Base-by-base conservation (phyloP, 805 yeast genomes). In the Pichia californica region DNA sequence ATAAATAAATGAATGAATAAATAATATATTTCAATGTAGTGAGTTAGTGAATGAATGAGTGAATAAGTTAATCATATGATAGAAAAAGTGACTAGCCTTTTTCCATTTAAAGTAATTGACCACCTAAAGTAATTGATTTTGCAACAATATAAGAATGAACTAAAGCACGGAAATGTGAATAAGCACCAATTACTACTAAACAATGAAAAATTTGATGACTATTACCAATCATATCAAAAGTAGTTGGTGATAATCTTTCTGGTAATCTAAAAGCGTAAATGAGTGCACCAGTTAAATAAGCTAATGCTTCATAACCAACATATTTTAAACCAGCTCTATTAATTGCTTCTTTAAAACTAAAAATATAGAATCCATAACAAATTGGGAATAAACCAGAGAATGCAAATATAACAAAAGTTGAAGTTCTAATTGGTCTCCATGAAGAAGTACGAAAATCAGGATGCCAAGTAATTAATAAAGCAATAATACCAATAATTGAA, bases 151-250 rank as follows among this genome's bases (percentile, higher is more conserved):
- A 83, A 23, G 86, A 70, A 8, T 68, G 69, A 4, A 76, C 56
- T 29, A 88, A 64, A 0, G 82, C 94, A 43, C 54, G 67, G 61
- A 83, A 76, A 63, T 88, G 96, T 45, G 82, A 82, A 43, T 65
- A 67, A 0, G 95, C 84, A 13, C 94, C 95, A 11, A 79, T 51
- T 0, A 86, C 88, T 7, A 87, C 95, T 53, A 83, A 61, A 9
- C 83, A 61, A 59, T 87, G 95, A 57, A 88, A 87, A 9, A 88
- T 71, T 57, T 88, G 96, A 59, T 88, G 96, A 7, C 94, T 83
- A 51, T 84, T 83, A 1, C 95, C 95, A 62, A 76, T 71, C 10
- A 76, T 54, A 52, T 87, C 95, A 57, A 73, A 84, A 18, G 31
- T 59, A 0, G 88, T 88, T 0, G 87, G 86, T 5, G 51, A 52